Percentiles rank a stretch among this genome's conserved stretches.
Conservation (phyloP, 176 grass and related monocot species). For the Avena insularis region DNA sequence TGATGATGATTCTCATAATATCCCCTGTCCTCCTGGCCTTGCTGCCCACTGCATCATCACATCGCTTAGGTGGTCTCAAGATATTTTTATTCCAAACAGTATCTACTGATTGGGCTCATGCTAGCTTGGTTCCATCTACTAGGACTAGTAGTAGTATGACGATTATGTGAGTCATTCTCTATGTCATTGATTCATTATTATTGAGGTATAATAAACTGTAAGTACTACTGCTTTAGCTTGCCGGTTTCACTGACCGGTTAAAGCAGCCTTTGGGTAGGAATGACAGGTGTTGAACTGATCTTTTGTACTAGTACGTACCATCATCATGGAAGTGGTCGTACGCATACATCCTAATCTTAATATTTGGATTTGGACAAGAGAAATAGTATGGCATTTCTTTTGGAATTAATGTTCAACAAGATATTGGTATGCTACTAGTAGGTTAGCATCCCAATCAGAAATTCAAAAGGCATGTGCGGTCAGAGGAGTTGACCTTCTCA, state of each 20-base stretch:
- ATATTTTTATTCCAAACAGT: background rate
- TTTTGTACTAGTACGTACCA: background rate
- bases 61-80: background rate
- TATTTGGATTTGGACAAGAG: background rate
- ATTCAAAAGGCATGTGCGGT: slow-evolving; percentile 47
- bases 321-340: slow-evolving; percentile 17
- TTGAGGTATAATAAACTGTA: background rate
- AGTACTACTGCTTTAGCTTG: background rate
- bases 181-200: background rate
- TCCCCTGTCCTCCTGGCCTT: slow-evolving; percentile 36
- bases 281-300: slow-evolving; percentile 35
- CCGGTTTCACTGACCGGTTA: slow-evolving; percentile 33
- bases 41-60: background rate
- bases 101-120: background rate
- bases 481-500: slow-evolving; percentile 52
- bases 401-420: too few relatives aligned
- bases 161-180: background rate
- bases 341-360: background rate
- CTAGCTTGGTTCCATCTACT: background rate
- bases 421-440: background rate
- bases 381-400: background rate
- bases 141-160: background rate
- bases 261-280: slow-evolving; percentile 17
- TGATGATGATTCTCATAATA: background rate
- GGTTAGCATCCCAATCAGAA: slow-evolving; percentile 52